Conservation (phyloP, 2,329 filamentous ascomycete genomes). For the Zelopaecilomyces penicillatus region DNA sequence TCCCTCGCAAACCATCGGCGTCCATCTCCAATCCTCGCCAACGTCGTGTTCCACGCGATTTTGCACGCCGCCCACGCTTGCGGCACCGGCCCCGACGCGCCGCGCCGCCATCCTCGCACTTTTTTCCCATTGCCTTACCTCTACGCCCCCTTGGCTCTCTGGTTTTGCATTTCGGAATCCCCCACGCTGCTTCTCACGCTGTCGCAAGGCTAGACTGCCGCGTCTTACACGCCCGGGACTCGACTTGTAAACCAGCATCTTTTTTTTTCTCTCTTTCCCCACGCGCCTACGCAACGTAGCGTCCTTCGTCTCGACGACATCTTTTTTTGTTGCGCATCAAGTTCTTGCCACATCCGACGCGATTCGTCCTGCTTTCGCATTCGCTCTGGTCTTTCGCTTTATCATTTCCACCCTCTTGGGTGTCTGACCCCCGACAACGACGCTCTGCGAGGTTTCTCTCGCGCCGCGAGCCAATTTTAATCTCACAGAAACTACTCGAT, state of each 20-base stretch:
- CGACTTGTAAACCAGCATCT: not conserved
- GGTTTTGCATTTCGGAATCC: constrained; percentile 7
- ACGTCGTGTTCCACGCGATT: constrained; percentile 46
- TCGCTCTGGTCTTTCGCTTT: constrained; percentile 3
- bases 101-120: constrained; percentile 32
- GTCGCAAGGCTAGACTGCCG: constrained; percentile 9
- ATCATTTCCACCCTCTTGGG: not conserved
- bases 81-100: constrained; percentile 34
- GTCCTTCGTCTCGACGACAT: constrained; percentile 14
- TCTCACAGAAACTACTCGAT: constrained; percentile 21
- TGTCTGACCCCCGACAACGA: constrained; percentile 13
- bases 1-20: constrained; percentile 51
- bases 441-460: constrained; percentile 16
- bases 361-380: constrained; percentile 8
- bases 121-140: constrained; percentile 23
- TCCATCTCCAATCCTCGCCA: constrained; percentile 46
- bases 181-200: constrained; percentile 11
- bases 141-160: constrained; percentile 8
- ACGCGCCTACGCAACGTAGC: constrained; percentile 20
- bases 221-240: not conserved
- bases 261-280: constrained; percentile 10
- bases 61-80: constrained; percentile 38
- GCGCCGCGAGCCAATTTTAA: constrained; percentile 4
- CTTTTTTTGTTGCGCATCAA: constrained; percentile 9
- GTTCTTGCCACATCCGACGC: constrained; percentile 13